phyloP scores from a whole-genome alignment of 768 basidiomycete genomes.

The Multifurca ochricompacta region DNA sequence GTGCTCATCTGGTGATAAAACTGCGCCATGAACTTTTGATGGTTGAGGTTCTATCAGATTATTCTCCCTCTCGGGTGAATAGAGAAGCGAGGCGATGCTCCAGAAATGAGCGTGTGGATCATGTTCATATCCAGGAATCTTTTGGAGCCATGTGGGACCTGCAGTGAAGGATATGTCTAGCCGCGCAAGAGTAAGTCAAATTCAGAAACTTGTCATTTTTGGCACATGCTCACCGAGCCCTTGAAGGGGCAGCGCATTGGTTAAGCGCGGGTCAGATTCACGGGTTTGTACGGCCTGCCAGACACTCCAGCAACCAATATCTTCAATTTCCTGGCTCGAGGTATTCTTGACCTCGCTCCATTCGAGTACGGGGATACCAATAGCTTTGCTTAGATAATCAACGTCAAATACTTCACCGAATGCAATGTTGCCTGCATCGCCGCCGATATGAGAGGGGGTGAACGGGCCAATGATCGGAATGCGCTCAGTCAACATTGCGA shows the following conservation, averaged over 20 bases:
- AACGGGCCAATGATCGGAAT: conserved; percentile 36
- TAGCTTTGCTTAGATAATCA: conserved; percentile 29
- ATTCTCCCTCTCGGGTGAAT: conserved; percentile 27
- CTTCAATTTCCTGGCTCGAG: conserved; percentile 27
- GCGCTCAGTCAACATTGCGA: conserved; percentile 33
- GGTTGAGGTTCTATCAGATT: conserved; percentile 24
- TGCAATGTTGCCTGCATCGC: conserved; percentile 27
- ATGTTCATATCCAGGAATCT: conserved; percentile 27
- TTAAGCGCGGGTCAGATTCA: conserved; percentile 25
- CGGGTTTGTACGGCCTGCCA: conserved; percentile 32
- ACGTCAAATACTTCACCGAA: conserved; percentile 40
- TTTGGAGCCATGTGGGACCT: conserved; percentile 28
- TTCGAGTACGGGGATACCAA: conserved; percentile 34
- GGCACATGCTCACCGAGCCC: conserved; percentile 25
- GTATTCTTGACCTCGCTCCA: conserved; percentile 37
- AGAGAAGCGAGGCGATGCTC: conserved; percentile 29
- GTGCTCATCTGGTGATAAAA: conserved; percentile 32
- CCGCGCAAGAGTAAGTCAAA: background rate
- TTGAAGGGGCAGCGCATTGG: conserved; percentile 24
- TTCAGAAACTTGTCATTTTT: background rate
- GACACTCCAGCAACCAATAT: conserved; percentile 37
- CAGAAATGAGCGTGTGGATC: conserved; percentile 30
- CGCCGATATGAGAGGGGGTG: conserved; percentile 33
- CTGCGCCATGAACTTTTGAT: conserved; percentile 24
- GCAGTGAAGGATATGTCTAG: conserved; percentile 33